Evolutionary conservation across 2,329 filamentous ascomycete genomes (phyloP), one percentile per base, ranked within the genome.

Genomic region (Ophiostoma tasmaniense): DNA sequence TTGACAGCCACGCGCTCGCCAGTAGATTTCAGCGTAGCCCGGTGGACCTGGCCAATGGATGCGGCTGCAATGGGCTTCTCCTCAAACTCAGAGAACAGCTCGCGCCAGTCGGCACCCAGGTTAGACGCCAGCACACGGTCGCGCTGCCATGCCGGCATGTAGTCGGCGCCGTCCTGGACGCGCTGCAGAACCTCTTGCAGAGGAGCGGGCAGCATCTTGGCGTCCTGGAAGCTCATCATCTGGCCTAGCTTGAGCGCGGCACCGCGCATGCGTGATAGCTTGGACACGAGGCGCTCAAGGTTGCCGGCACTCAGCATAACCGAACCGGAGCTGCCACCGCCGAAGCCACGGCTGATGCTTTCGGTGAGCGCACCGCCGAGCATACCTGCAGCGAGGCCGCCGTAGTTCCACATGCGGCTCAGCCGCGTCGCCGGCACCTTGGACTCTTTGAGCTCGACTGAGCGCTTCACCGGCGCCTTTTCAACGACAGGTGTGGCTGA

Each of bases 211-310:
- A 99, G 85, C 88, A 97, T 93, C 78, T 97, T 98, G 50, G 92
- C 88, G 79, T 99, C 95, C 81, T 99, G 95, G 76, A 99, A 95
- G 77, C 93, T 97, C 83, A 99, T 90, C 90, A 98, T 95, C 81
- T 99, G 95, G 0, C 95, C 96, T 33, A 99, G 80, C 80, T 99
- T 99, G 59, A 99, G 82, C n/a, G 95, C 95, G 6, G 95, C 96
- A 50, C 95, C 95, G 75, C 95, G 88, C 95, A 99, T 99, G 28
- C 91, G 90, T 2, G 94, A 98, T 2, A 99, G 84, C 78, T 96
- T 97, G 5, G 92, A 84, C 1, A 99, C 95, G 10, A 99, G 84
- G 65, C 96, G 87, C 77, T 98, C 93, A 86, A 98, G 93, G 75
- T 99, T 99, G 11, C 84, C 88, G 6, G 92, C 85, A 77, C 91